A percentile compares a stretch with the other conserved stretches of the same genome.
phyloP scores from a whole-genome alignment of 169 alveolate genomes.

The Cryptosporidium baileyi region DNA sequence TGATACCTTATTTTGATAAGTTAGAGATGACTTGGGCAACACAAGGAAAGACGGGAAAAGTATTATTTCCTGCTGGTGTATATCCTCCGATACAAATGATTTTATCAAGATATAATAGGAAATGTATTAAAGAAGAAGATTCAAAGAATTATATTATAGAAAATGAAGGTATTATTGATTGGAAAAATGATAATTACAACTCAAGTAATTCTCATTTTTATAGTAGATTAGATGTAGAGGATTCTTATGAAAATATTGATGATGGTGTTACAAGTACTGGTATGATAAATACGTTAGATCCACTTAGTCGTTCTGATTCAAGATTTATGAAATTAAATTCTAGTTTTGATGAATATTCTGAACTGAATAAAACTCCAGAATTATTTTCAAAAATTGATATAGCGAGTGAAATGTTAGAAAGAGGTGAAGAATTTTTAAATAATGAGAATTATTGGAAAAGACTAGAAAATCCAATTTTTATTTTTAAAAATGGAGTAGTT shows the following conservation, averaged over 20 bases:
- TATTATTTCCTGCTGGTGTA: slow-evolving; percentile 65
- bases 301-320: not conserved
- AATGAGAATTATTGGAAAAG: slow-evolving; percentile 61
- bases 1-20: slow-evolving; percentile 51
- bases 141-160: not conserved
- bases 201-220: too few relatives aligned
- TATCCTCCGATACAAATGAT: slow-evolving; percentile 11
- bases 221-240: too few relatives aligned
- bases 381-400: not conserved
- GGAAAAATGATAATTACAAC: too few relatives aligned
- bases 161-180: not conserved
- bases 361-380: not conserved
- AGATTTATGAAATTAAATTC: not conserved
- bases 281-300: not conserved
- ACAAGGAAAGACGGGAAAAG: slow-evolving; percentile 38
- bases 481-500: slow-evolving; percentile 74
- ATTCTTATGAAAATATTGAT: too few relatives aligned
- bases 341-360: not conserved
- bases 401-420: too few relatives aligned
- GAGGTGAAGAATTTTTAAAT: not conserved
- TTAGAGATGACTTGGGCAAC: slow-evolving; percentile 60
- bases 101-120: not conserved
- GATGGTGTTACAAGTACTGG: not conserved
- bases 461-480: slow-evolving; percentile 67
- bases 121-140: not conserved